Evolutionary conservation across 2,329 filamentous ascomycete genomes (phyloP).

Genomic region (Drechmeria coniospora): DNA sequence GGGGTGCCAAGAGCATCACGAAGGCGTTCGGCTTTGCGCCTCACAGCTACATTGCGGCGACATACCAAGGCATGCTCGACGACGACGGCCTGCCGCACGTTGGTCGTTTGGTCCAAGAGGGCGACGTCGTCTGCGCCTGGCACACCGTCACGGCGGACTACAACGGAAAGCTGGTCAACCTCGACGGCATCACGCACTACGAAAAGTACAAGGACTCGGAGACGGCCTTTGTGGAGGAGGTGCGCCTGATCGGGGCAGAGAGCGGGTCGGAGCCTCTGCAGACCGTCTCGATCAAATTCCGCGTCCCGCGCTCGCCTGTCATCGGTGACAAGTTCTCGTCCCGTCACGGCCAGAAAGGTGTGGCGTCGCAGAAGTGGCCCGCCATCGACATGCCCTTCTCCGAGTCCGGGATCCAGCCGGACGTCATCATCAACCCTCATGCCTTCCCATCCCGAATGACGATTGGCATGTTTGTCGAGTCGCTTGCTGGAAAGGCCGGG

Average conservation of each 20-base stretch:
- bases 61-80: conserved; percentile 60
- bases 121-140: conserved; percentile 76
- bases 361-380: conserved; percentile 91
- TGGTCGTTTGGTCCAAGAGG: conserved; percentile 62
- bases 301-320: conserved; percentile 74
- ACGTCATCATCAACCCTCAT: conserved; percentile 98
- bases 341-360: conserved; percentile 95
- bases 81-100: conserved; percentile 76
- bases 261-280: conserved; percentile 71
- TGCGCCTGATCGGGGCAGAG: conserved; percentile 78
- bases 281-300: conserved; percentile 81
- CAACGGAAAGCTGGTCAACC: conserved; percentile 64
- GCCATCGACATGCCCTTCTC: conserved; percentile 90
- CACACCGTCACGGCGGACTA: conserved; percentile 76
- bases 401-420: conserved; percentile 89
- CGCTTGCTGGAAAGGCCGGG: conserved; percentile 85
- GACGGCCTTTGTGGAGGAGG: conserved; percentile 78
- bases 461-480: conserved; percentile 98
- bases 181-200: conserved; percentile 72
- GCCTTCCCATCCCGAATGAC: conserved; percentile 99
- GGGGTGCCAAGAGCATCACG: conserved; percentile 51
- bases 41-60: conserved; percentile 52
- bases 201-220: conserved; percentile 93
- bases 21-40: conserved; percentile 90
- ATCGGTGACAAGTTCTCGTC: conserved; percentile 99